phyloP scores from a whole-genome alignment of 495 filamentous ascomycete genomes.

The Xylaria cubensis region DNA sequence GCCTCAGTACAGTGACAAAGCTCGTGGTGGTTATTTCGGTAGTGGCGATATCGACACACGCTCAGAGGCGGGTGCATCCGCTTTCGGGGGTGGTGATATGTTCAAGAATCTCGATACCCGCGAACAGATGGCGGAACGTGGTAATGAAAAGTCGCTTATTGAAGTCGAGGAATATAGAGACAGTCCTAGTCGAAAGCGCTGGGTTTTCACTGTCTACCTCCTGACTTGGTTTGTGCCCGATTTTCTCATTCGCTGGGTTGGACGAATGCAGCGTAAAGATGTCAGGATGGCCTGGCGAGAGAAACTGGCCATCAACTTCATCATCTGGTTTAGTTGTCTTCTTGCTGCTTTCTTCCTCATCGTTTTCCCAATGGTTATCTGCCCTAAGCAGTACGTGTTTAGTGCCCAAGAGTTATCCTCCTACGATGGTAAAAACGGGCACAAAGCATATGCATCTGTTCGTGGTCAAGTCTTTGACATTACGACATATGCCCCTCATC shows the following conservation, averaged over 20 bases:
- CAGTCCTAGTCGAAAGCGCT: constrained; percentile 85
- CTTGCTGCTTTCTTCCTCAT: constrained; percentile 88
- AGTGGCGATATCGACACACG: constrained; percentile 81
- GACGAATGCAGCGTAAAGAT: constrained; percentile 90
- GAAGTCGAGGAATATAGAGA: constrained; percentile 85
- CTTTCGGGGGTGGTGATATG: constrained; percentile 92
- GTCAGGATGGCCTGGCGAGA: constrained; percentile 95
- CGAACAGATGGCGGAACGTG: constrained; percentile 94
- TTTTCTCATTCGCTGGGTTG: constrained; percentile 77
- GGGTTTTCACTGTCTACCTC: constrained; percentile 85
- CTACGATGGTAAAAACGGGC: constrained; percentile 74
- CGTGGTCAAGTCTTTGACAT: constrained; percentile 91
- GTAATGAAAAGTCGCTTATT: constrained; percentile 85
- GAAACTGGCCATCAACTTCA: constrained; percentile 96
- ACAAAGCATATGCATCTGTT: constrained; percentile 73
- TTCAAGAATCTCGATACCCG: constrained; percentile 95
- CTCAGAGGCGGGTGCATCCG: constrained; percentile 88
- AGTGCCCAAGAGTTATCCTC: constrained; percentile 76
- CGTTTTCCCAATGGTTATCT: constrained; percentile 85
- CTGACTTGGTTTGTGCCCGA: constrained; percentile 90
- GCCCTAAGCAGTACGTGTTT: constrained; percentile 88
- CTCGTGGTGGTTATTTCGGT: constrained; percentile 79
- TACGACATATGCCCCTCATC: constrained; percentile 70
- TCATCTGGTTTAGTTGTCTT: constrained; percentile 90
- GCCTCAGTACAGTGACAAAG: constrained; percentile 75